Percentiles rank a stretch among this genome's conserved stretches.
These are phyloP conservation scores for Coemansia sp. DNA, from an alignment of 192 early-diverging fungal species.

Conservation along the genomic window DNA sequence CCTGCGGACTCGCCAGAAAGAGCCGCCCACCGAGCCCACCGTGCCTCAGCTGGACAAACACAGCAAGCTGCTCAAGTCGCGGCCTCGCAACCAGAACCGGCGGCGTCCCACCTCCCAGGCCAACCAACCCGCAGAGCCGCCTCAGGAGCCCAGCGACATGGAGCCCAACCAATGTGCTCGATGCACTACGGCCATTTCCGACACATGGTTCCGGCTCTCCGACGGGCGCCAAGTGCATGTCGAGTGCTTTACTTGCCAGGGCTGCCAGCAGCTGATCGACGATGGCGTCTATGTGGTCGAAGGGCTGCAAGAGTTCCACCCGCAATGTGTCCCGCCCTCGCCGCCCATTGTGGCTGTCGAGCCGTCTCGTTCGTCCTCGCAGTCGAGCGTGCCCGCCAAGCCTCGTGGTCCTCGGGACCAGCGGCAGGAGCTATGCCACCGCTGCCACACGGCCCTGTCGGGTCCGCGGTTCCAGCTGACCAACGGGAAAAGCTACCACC, in stretches of 20 bases:
- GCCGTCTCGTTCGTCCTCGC: constrained; percentile 15
- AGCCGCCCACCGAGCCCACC: constrained; percentile 42
- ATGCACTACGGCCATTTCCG: constrained; percentile 35
- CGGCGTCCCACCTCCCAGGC: constrained; percentile 17
- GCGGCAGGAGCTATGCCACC: constrained; percentile 43
- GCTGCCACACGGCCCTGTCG: constrained; percentile 30
- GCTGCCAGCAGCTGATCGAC: constrained; percentile 47
- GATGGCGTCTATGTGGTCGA: constrained; percentile 56
- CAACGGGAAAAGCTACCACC: constrained; percentile 57
- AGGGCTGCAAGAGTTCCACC: constrained; percentile 42
- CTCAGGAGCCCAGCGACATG: not conserved
- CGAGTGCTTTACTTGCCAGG: constrained; percentile 55
- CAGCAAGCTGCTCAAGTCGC: constrained; percentile 44
- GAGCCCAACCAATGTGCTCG: constrained; percentile 45
- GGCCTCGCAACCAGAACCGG: constrained; percentile 47
- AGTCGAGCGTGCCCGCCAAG: constrained; percentile 16
- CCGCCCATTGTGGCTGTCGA: constrained; percentile 52
- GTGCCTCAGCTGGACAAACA: constrained; percentile 45
- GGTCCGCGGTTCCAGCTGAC: constrained; percentile 57
- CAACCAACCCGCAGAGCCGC: not conserved
- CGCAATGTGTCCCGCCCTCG: constrained; percentile 46
- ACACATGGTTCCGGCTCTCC: constrained; percentile 54
- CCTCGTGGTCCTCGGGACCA: constrained; percentile 33
- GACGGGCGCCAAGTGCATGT: constrained; percentile 56
- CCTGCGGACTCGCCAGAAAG: constrained; percentile 44